These are phyloP conservation scores for Salicornia ramosissima DNA, from an alignment of 148 eudicot species.

Conservation along the genomic window DNA sequence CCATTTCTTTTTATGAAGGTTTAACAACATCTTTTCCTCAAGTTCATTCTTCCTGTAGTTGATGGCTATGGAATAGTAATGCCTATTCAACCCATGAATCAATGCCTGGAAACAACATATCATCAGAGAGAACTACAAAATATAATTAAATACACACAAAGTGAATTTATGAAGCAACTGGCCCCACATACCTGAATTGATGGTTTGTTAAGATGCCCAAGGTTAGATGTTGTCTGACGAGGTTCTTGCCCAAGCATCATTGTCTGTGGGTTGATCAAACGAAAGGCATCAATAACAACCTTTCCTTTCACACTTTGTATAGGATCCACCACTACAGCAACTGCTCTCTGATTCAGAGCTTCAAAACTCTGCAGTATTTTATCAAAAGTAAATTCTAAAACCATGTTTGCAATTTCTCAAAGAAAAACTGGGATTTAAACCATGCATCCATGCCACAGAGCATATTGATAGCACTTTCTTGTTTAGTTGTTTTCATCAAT, in stretches of 20 bases:
- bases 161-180: neutral
- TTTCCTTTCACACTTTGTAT: slow-evolving; percentile 98
- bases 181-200: slow-evolving; percentile 68
- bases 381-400: neutral
- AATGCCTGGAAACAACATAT: slow-evolving; percentile 54
- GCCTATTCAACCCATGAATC: slow-evolving; percentile 94
- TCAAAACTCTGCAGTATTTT: slow-evolving; percentile 76
- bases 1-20: slow-evolving; percentile 99
- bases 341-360: slow-evolving; percentile 91
- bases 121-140: slow-evolving; percentile 4
- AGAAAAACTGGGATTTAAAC: neutral
- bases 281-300: slow-evolving; percentile 96
- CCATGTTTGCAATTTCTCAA: neutral
- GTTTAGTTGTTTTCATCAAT: too few species aligned
- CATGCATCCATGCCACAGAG: neutral
- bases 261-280: slow-evolving; percentile 93
- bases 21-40: slow-evolving; percentile 93
- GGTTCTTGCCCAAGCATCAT: slow-evolving; percentile 99
- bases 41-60: slow-evolving; percentile 96
- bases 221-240: slow-evolving; percentile 91
- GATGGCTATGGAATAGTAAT: slow-evolving; percentile 92
- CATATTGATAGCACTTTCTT: neutral
- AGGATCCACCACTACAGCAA: slow-evolving; percentile 97
- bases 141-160: too few species aligned
- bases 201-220: slow-evolving; percentile 95